A percentile compares a stretch with the other conserved stretches of the same genome.
Evolutionary conservation across 176 grass and related monocot species (phyloP).

Genomic region (Poa annua): DNA sequence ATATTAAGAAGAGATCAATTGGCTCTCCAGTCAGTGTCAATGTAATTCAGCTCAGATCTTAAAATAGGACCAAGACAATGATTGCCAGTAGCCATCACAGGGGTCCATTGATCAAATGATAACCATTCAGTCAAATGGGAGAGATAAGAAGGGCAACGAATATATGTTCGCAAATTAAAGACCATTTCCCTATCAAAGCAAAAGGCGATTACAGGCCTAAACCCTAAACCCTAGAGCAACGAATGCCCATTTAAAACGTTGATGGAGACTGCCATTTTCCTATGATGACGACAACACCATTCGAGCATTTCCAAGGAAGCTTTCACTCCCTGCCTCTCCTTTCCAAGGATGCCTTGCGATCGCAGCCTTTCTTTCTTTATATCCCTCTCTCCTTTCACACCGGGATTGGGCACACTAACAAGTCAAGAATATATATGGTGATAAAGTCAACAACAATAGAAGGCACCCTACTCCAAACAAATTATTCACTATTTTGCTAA

Average conservation of each 20-base stretch:
- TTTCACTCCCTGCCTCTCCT: slow-evolving; percentile 47
- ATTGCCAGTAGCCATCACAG: slow-evolving; percentile 30
- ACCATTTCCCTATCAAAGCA: slow-evolving; percentile 22
- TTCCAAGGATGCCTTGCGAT: slow-evolving; percentile 40
- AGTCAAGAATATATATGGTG: slow-evolving; percentile 26
- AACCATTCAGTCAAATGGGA: slow-evolving; percentile 22
- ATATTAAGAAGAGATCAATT: background rate
- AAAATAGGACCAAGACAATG: slow-evolving; percentile 32
- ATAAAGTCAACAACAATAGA: slow-evolving; percentile 11
- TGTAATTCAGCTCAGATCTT: slow-evolving; percentile 5
- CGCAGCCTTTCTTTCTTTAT: slow-evolving; percentile 32
- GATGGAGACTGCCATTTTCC: slow-evolving; percentile 37
- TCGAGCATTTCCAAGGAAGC: slow-evolving; percentile 40
- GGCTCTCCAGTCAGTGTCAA: background rate
- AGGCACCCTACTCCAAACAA: background rate
- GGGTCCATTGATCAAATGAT: slow-evolving; percentile 31
- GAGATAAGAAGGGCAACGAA: slow-evolving; percentile 5
- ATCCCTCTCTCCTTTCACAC: slow-evolving; percentile 6
- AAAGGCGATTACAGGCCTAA: background rate
- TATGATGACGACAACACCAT: background rate
- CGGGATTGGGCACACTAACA: slow-evolving; percentile 18
- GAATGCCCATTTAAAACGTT: background rate
- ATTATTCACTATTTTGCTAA: slow-evolving; percentile 25
- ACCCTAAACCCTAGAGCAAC: background rate
- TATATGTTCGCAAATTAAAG: slow-evolving; percentile 17